phyloP scores from a whole-genome alignment of 2,329 filamentous ascomycete genomes.

The Purpureocillium lavendulum region DNA sequence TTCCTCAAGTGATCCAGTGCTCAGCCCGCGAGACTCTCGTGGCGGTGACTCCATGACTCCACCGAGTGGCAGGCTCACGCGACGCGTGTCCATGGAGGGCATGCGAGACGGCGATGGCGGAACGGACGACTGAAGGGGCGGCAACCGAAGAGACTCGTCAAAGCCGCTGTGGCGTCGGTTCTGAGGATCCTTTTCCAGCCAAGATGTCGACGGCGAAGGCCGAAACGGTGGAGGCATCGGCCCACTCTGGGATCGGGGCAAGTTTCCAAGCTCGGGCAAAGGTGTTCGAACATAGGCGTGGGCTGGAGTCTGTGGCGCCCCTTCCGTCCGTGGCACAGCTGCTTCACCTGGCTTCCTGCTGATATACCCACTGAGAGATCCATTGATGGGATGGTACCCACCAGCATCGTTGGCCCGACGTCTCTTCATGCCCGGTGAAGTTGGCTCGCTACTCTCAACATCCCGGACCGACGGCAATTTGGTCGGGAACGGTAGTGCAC shows the following conservation, averaged over 20 bases:
- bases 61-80: slow-evolving; percentile 16
- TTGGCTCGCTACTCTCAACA: slow-evolving; percentile 27
- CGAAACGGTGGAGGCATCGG: slow-evolving; percentile 49
- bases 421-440: slow-evolving; percentile 49
- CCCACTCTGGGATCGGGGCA: slow-evolving; percentile 24
- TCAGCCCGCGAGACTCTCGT: neutral
- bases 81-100: slow-evolving; percentile 16
- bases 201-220: slow-evolving; percentile 22
- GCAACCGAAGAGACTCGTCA: slow-evolving; percentile 45
- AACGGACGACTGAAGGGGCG: slow-evolving; percentile 40
- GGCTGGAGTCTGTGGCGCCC: slow-evolving; percentile 7
- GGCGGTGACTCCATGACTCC: slow-evolving; percentile 12
- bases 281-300: slow-evolving; percentile 15
- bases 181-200: slow-evolving; percentile 21
- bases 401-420: slow-evolving; percentile 46
- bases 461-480: slow-evolving; percentile 16
- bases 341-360: slow-evolving; percentile 6
- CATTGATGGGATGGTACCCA: slow-evolving; percentile 20
- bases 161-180: slow-evolving; percentile 37
- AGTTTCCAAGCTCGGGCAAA: slow-evolving; percentile 19
- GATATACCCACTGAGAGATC: slow-evolving; percentile 7
- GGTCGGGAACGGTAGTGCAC: slow-evolving; percentile 12
- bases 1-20: slow-evolving; percentile 24
- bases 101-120: slow-evolving; percentile 20
- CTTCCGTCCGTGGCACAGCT: slow-evolving; percentile 13